phyloP scores from a whole-genome alignment of 129 eudicot species.

The Escallonia rubra region DNA sequence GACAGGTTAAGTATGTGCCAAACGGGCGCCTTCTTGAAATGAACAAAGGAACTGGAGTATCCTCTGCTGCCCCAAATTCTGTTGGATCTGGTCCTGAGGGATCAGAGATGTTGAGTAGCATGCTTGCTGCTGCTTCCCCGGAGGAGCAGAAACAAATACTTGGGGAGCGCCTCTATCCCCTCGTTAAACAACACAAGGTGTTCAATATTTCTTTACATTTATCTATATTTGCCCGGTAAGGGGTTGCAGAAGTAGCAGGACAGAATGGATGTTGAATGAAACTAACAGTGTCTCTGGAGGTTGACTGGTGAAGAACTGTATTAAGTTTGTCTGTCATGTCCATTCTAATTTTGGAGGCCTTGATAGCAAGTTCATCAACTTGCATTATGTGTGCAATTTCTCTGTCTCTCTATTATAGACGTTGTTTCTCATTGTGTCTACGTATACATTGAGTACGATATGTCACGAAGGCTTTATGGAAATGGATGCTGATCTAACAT shows the following conservation, averaged over 20 bases:
- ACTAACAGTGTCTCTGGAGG: not conserved
- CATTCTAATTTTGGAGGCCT: not conserved
- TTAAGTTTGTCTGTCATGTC: too few species aligned
- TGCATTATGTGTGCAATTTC: too few species aligned
- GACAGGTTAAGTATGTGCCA: constrained; percentile 31
- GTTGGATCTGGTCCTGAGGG: constrained; percentile 39
- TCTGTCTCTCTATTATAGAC: too few species aligned
- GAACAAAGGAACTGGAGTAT: constrained; percentile 33
- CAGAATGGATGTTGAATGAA: too few species aligned
- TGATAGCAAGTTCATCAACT: too few species aligned
- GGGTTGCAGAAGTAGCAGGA: too few species aligned
- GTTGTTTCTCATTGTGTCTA: too few species aligned
- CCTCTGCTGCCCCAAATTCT: constrained; percentile 23
- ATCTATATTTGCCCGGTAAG: not conserved
- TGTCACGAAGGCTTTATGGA: too few species aligned
- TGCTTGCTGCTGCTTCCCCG: constrained; percentile 70
- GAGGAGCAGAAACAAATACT: constrained; percentile 72
- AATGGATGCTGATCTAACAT: too few species aligned
- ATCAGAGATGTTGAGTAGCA: constrained; percentile 61
- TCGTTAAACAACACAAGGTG: constrained; percentile 65
- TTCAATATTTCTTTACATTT: not conserved
- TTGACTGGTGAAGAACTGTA: not conserved
- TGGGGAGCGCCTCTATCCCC: constrained; percentile 82
- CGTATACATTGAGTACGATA: too few species aligned
- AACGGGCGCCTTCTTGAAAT: constrained; percentile 28